Base-by-base conservation (phyloP, 192 early-diverging fungal genomes). In the Coemansia sp. region DNA sequence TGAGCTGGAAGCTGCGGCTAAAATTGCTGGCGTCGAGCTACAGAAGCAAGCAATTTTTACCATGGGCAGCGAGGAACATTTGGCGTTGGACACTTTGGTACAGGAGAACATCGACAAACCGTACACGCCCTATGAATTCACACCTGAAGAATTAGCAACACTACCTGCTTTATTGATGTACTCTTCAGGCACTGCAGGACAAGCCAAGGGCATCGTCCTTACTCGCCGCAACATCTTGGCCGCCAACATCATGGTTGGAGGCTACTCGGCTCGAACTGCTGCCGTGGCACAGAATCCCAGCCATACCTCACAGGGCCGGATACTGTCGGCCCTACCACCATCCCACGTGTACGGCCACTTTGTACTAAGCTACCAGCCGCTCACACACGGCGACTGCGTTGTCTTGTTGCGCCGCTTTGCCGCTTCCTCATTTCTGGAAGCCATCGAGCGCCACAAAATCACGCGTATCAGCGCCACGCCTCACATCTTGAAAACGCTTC, bases 121-220 rank as follows among this genome's bases (percentile, higher is more conserved):
- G 34, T 64, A 65, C 24, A 58, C 57, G 24, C 58, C 48, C 6
- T 64, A 39, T 23, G 6, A 26, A 5, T 23, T 16, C 39, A 58
- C 60, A 26, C 46, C 21, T 4, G 61, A 57, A 5, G 53, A 68
- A 21, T 30, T 62, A 16, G 67, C 41, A 6, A 26, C 24, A 51
- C 62, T 39, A 24, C 66, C 71, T 2, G 76, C 81, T 0, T 55
- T 78, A 21, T 59, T 83, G 4, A 41, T 68, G 0, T 80, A 74
- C 45, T 68, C 82, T 14, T 79, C 82, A 8, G 82, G 82, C 20
- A 80, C 77, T 0, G 70, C 82, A 0, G 82, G 82, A 1, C 23
- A 12, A 4, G 41, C 77, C 15, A 78, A 76, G 63, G 82, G 77
- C 12, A 62, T 73, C 10, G 62, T 73, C 64, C 66, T 84, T 30